phyloP scores from a whole-genome alignment of 495 filamentous ascomycete species.

The Xanthoparmelia taractica region DNA sequence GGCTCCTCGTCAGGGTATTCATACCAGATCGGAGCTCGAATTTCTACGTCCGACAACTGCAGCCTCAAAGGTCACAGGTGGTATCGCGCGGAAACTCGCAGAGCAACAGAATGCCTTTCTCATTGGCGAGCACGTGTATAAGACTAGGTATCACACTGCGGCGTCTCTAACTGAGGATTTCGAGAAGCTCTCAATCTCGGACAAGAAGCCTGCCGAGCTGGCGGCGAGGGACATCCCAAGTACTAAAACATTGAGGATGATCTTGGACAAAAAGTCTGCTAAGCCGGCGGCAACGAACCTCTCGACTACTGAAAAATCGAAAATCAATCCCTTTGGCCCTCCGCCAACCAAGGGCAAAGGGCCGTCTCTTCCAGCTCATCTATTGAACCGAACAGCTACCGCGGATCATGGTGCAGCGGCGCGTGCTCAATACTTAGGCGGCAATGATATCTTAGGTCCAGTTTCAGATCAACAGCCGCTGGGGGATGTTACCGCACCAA shows the following conservation, averaged over 20 bases:
- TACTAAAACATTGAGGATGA: neutral
- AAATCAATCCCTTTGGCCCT: slow-evolving; percentile 6
- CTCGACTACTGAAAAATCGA: neutral
- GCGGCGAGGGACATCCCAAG: neutral
- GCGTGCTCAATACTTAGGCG: slow-evolving; percentile 1
- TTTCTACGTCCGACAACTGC: neutral
- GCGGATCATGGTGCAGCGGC: slow-evolving; percentile 12
- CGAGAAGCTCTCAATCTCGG: slow-evolving; percentile 25
- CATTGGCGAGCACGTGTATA: slow-evolving; percentile 20
- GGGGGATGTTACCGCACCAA: neutral
- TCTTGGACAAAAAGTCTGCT: slow-evolving; percentile 13
- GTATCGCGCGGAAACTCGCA: neutral
- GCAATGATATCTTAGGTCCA: neutral
- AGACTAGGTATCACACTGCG: slow-evolving; percentile 13
- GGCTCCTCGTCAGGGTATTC: neutral
- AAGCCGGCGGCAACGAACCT: neutral
- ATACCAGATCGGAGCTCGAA: neutral
- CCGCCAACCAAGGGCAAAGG: neutral
- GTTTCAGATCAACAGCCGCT: neutral
- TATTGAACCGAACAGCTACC: slow-evolving; percentile 8
- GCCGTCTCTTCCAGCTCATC: slow-evolving; percentile 4
- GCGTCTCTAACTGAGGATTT: slow-evolving; percentile 30
- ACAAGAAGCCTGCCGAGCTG: neutral
- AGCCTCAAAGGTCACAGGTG: neutral
- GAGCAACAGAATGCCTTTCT: slow-evolving; percentile 5